phyloP scores from a whole-genome alignment of 805 yeast genomes.

The Zygoascus flipseniorum region DNA sequence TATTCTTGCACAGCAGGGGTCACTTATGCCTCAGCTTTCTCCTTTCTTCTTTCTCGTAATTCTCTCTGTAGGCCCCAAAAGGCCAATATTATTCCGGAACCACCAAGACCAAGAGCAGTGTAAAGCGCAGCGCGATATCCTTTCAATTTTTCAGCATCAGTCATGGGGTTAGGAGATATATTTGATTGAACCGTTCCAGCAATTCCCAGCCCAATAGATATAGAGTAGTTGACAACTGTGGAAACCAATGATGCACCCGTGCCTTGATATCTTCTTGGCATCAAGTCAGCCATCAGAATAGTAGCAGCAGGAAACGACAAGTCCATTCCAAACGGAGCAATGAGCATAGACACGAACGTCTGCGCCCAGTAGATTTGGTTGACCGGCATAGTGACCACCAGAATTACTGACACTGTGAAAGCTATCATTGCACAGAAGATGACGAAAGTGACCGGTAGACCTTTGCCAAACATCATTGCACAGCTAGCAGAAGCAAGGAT shows the following conservation, averaged over 20 bases:
- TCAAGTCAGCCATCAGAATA: constrained; percentile 46
- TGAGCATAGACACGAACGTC: constrained; percentile 47
- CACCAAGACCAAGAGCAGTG: constrained; percentile 54
- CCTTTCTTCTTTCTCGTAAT: too few relatives aligned
- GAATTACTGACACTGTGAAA: constrained; percentile 41
- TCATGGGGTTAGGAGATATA: constrained; percentile 16
- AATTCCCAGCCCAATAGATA: constrained; percentile 58
- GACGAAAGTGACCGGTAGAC: constrained; percentile 6
- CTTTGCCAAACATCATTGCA: constrained; percentile 6
- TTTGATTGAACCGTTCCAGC: constrained; percentile 50
- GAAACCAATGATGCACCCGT: constrained; percentile 68
- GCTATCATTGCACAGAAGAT: constrained; percentile 40
- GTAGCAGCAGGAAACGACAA: constrained; percentile 70
- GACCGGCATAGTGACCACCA: constrained; percentile 49
- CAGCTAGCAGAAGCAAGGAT: constrained; percentile 8
- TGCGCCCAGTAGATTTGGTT: constrained; percentile 52
- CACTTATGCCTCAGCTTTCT: too few relatives aligned
- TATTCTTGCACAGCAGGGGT: too few relatives aligned
- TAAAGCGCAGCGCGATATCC: constrained; percentile 55
- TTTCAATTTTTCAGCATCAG: constrained; percentile 25
- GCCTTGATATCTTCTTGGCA: constrained; percentile 63
- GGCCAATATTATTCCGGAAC: constrained; percentile 28
- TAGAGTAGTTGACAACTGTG: constrained; percentile 65
- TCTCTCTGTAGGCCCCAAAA: constrained; percentile 1
- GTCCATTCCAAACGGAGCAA: constrained; percentile 70